Base-by-base conservation (phyloP, 1,284 basidiomycete species). In the Mycosarcoma mackinlayi region DNA sequence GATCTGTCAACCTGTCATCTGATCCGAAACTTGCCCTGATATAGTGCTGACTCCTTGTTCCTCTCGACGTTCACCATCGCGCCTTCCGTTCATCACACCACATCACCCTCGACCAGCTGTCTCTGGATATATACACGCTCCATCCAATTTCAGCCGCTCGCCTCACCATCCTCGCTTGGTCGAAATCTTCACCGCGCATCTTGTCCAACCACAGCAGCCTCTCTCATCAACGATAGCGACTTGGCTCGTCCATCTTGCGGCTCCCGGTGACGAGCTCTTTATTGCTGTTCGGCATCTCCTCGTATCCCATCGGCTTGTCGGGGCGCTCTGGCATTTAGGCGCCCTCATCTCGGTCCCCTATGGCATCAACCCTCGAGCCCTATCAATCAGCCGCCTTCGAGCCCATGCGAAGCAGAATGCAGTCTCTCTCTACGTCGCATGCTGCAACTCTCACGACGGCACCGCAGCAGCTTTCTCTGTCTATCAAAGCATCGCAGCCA, bases 331-430 rank as follows among this genome's bases (percentile, higher is more conserved):
- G 30, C 30, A 10, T 14, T 31, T 14, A 8, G 8, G 25, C 34
- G 10, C 24, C 21, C 24, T 27, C 18, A 45, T 19, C 42, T 21
- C 16, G 9, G 14, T 37, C 28, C 45, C 35, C 13, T 18, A 47
- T 47, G 45, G 6, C 41, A 7, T 11, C 9, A 2, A 38, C 37
- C 1, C 33, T 59, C 7, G 63, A 59, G 24, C 56, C 51, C 1
- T 59, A 51, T 28, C 63, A 59, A 10, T 65, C 63, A 1, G 51
- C 34, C 6, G 37, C 47, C 9, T 59, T 59, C 23, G 47, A 45
- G 16, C 46, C 37, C 4, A 38, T 47, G 21, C 47, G 52, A 13
- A 24, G 19, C 16, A 53, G 56, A 14, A 31, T 65, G 47, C 56
- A 59, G 27, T 28, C 40, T 2, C 51, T 59, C 21, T 46, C 56